Percentiles rank a stretch among this genome's conserved stretches.
phyloP scores from a whole-genome alignment of 108 stramenopile species.

The Cyclotella atomus region DNA sequence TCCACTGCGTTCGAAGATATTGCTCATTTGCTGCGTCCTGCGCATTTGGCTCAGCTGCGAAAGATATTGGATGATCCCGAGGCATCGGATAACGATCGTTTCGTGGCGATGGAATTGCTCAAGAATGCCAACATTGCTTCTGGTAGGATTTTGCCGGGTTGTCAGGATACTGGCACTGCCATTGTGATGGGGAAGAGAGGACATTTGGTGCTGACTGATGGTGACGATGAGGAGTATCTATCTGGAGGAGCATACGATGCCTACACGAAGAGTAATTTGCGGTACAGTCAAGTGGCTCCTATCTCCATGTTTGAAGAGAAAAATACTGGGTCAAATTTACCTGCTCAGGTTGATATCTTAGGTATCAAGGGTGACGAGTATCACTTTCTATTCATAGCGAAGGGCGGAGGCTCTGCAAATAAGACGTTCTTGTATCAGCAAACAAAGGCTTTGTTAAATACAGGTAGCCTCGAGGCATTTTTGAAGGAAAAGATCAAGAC shows the following conservation, averaged over 20 bases:
- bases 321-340: conserved; percentile 94
- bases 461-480: conserved; percentile 86
- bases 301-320: conserved; percentile 93
- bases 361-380: conserved; percentile 88
- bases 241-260: conserved; percentile 91
- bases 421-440: conserved; percentile 97
- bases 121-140: conserved; percentile 97
- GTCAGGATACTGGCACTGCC: conserved; percentile 97
- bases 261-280: conserved; percentile 88
- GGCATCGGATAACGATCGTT: conserved; percentile 93
- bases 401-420: conserved; percentile 97
- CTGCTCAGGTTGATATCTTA: conserved; percentile 93
- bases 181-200: conserved; percentile 94
- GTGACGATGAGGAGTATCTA: conserved; percentile 92
- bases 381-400: conserved; percentile 95
- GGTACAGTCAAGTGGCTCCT: conserved; percentile 95
- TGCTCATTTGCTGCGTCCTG: conserved; percentile 92
- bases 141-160: conserved; percentile 88
- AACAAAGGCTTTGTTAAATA: conserved; percentile 94
- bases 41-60: conserved; percentile 89
- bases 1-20: conserved; percentile 89
- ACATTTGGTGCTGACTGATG: conserved; percentile 92
- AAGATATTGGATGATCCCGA: conserved; percentile 95
- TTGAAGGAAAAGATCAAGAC: conserved; percentile 93
- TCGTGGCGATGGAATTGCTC: conserved; percentile 94